Percentiles rank a stretch among this genome's conserved stretches.
Evolutionary conservation across 305 asterid species (phyloP).

Genomic region (Solanum hybrid): DNA sequence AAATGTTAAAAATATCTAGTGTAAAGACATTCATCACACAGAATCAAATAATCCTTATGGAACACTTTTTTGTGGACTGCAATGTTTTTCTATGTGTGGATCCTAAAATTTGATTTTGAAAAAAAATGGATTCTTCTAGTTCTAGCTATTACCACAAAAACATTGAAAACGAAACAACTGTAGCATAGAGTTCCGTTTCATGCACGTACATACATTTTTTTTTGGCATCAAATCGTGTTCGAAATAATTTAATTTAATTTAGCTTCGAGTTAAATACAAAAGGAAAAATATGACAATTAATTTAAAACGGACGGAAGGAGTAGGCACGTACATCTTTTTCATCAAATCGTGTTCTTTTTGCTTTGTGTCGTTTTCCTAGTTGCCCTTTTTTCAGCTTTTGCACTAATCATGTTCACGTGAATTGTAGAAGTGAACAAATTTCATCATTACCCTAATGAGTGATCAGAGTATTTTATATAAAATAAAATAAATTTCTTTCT

Average conservation of each 20-base stretch:
- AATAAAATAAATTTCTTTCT: neutral
- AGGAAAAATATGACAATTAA: neutral
- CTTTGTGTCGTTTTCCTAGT: neutral
- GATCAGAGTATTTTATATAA: neutral
- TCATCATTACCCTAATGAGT: too few relatives aligned
- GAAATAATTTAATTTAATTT: neutral
- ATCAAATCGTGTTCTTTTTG: neutral
- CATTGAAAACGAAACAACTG: neutral
- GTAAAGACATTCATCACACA: constrained; percentile 6
- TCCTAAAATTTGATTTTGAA: neutral
- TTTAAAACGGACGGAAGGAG: neutral
- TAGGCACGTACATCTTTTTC: neutral
- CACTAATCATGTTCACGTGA: neutral
- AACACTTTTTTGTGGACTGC: constrained; percentile 11
- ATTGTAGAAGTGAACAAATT: too few relatives aligned
- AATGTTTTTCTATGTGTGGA: neutral
- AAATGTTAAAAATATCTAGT: neutral
- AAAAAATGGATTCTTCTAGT: constrained; percentile 9
- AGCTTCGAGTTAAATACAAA: accelerated
- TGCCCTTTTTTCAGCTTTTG: neutral
- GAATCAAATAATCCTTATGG: neutral
- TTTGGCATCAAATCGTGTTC: neutral
- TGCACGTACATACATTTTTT: neutral
- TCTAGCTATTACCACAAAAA: neutral
- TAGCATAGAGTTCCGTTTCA: neutral